Conservation (phyloP, 169 alveolate genomes). For the Eimeria falciformis region DNA sequence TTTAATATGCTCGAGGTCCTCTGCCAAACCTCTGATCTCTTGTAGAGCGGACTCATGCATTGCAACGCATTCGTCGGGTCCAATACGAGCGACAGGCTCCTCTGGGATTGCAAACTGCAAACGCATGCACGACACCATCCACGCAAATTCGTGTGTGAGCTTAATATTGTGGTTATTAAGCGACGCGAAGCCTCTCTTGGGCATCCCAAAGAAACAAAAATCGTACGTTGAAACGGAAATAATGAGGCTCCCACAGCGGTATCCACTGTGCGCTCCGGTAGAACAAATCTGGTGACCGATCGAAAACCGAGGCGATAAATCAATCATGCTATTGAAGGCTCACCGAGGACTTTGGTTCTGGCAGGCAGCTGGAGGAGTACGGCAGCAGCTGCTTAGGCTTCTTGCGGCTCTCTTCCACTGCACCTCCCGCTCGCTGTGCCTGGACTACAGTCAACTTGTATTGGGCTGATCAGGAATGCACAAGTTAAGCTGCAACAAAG, state of each 20-base stretch:
- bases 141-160: too few relatives aligned
- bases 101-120: slow-evolving; percentile 76
- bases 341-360: slow-evolving; percentile 77
- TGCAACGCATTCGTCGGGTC: slow-evolving; percentile 75
- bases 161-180: too few relatives aligned
- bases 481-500: not conserved
- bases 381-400: slow-evolving; percentile 77
- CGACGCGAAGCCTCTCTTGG: too few relatives aligned
- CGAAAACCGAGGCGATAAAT: not conserved
- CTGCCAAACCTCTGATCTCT: slow-evolving; percentile 49
- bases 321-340: not conserved
- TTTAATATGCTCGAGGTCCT: slow-evolving; percentile 66
- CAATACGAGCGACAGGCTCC: slow-evolving; percentile 75
- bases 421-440: slow-evolving; percentile 73
- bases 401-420: slow-evolving; percentile 54
- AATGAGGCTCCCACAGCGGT: too few relatives aligned
- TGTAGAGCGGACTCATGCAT: slow-evolving; percentile 53
- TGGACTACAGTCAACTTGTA: slow-evolving; percentile 75
- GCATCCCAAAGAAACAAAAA: too few relatives aligned
- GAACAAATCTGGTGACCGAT: too few relatives aligned
- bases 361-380: slow-evolving; percentile 75
- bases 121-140: too few relatives aligned
- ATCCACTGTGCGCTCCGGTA: too few relatives aligned
- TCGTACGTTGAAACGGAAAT: too few relatives aligned
- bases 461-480: slow-evolving; percentile 53